A percentile compares a stretch with the other conserved stretches of the same genome.
Evolutionary conservation across 2,329 filamentous ascomycete genomes (phyloP).

Genomic region (Aaosphaeria arxii): DNA sequence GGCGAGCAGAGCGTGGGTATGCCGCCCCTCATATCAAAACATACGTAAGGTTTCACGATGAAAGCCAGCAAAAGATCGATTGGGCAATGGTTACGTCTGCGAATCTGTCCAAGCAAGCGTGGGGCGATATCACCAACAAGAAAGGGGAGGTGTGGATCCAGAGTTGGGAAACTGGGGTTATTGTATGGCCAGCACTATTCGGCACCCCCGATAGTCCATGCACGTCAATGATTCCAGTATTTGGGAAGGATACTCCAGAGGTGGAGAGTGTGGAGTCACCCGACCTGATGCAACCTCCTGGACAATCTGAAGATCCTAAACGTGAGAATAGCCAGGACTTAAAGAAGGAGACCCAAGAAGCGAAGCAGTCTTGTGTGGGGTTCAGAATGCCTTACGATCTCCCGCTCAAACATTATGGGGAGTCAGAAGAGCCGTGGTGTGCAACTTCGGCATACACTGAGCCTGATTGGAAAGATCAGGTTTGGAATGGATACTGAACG

Average conservation of each 20-base stretch:
- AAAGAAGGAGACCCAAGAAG: neutral
- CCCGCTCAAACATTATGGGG: conserved; percentile 65
- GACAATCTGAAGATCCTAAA: no score
- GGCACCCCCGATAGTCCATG: neutral
- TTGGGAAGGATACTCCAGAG: conserved; percentile 57
- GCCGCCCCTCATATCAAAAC: conserved; percentile 90
- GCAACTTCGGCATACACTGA: conserved; percentile 58
- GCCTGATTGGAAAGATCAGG: conserved; percentile 58
- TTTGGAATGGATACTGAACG: conserved; percentile 34
- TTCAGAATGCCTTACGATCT: conserved; percentile 80
- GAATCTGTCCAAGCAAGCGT: conserved; percentile 87
- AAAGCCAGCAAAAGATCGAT: conserved; percentile 55
- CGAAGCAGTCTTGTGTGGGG: conserved; percentile 52
- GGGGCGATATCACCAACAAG: conserved; percentile 64
- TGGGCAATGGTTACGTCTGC: conserved; percentile 89
- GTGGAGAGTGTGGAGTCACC: neutral
- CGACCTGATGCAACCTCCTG: no score
- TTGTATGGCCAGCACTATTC: conserved; percentile 71
- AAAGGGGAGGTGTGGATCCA: conserved; percentile 65
- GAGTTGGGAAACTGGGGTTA: conserved; percentile 80
- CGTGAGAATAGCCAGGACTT: neutral
- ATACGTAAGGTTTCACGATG: conserved; percentile 65
- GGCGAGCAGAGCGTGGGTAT: conserved; percentile 38
- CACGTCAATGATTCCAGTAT: conserved; percentile 63
- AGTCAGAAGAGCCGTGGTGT: conserved; percentile 72